phyloP scores from a whole-genome alignment of 176 grass and related monocot species.

The Pontederia crassipes region DNA sequence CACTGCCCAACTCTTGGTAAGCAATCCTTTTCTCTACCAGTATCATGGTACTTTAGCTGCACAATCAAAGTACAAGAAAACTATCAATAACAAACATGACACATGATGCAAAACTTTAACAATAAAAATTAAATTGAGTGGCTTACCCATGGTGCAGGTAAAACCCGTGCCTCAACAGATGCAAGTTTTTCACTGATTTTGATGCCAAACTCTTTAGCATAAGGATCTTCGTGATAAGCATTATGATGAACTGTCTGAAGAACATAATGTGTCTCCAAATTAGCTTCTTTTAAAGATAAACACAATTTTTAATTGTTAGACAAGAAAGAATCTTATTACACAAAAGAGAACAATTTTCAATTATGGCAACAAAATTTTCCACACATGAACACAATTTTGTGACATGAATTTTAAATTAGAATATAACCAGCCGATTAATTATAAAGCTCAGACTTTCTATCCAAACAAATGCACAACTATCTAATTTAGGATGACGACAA shows the following conservation, averaged over 20 bases:
- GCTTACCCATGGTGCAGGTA: constrained; percentile 87
- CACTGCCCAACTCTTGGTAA: constrained; percentile 86
- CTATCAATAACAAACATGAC: neutral
- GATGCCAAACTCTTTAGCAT: constrained; percentile 89
- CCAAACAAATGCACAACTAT: too few species aligned
- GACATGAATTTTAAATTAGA: too few species aligned
- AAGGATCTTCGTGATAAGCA: constrained; percentile 77
- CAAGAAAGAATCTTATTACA: too few species aligned
- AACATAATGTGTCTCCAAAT: neutral
- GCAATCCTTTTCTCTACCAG: constrained; percentile 88
- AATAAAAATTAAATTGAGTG: neutral
- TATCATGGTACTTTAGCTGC: constrained; percentile 88
- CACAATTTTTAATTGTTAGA: neutral
- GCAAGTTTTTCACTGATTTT: constrained; percentile 79
- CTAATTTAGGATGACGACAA: too few species aligned
- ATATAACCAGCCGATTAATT: too few species aligned
- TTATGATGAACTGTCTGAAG: constrained; percentile 77
- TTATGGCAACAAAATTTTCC: too few species aligned
- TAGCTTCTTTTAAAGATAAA: constrained; percentile 10
- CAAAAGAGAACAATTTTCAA: too few species aligned
- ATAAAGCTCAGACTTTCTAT: too few species aligned
- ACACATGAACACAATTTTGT: too few species aligned
- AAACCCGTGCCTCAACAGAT: constrained; percentile 74
- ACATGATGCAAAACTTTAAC: too few species aligned
- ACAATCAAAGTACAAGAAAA: neutral